Conservation (phyloP, 352 stramenopile genomes). For the Globisporangium lucens region DNA sequence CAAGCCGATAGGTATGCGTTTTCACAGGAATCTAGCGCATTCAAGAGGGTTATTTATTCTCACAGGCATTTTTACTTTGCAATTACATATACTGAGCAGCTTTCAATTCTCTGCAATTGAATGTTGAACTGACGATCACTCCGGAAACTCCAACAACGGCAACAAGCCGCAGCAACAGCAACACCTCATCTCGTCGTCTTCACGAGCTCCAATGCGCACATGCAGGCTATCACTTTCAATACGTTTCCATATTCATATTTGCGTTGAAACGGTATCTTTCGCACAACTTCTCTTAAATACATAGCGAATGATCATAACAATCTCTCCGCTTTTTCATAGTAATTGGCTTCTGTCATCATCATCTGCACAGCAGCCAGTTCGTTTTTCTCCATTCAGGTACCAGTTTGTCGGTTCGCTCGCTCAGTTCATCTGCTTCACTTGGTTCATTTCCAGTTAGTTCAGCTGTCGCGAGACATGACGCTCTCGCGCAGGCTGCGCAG, state of each 20-base stretch:
- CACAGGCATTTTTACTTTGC: neutral
- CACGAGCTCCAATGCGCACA: no score
- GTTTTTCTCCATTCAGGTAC: neutral
- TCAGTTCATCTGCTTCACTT: neutral
- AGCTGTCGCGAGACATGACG: conserved; percentile 2
- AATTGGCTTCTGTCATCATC: neutral
- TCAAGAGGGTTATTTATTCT: neutral
- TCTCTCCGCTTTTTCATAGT: neutral
- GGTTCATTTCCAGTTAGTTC: neutral
- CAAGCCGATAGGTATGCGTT: neutral
- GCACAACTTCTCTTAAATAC: conserved; percentile 3
- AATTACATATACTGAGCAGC: neutral
- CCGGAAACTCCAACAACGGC: neutral
- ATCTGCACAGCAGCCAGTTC: neutral
- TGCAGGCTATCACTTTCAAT: neutral
- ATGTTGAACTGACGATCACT: conserved; percentile 6
- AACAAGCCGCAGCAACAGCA: no score
- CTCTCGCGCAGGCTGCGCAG: conserved; percentile 3
- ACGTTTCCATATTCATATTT: neutral
- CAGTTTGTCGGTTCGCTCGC: neutral
- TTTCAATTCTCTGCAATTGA: neutral
- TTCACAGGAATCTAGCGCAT: neutral
- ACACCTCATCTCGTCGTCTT: no score
- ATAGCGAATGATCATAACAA: neutral
- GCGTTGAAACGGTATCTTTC: neutral